phyloP scores from a whole-genome alignment of 2,329 filamentous ascomycete genomes.

The Arthroderma sp. region DNA sequence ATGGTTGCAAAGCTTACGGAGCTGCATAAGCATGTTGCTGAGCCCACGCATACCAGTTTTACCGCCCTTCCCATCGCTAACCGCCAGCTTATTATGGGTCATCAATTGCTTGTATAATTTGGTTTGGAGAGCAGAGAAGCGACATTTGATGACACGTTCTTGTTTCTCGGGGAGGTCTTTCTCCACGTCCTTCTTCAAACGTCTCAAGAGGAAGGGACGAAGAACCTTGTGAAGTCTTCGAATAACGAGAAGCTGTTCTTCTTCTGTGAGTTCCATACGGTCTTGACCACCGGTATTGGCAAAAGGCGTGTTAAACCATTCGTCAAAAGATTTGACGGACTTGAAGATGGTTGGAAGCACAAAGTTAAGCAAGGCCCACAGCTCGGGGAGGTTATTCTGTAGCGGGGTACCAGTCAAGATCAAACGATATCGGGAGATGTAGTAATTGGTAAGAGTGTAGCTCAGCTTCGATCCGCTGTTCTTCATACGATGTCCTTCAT shows the following conservation, averaged over 20 bases:
- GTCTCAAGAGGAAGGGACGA: conserved; percentile 89
- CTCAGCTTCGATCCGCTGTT: conserved; percentile 93
- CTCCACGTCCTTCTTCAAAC: conserved; percentile 98
- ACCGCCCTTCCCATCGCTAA: conserved; percentile 88
- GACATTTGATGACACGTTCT: conserved; percentile 98
- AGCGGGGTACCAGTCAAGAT: conserved; percentile 95
- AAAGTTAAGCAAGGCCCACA: conserved; percentile 98
- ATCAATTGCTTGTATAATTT: conserved; percentile 97
- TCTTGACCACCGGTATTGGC: conserved; percentile 96
- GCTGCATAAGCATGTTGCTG: conserved; percentile 99
- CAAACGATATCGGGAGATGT: conserved; percentile 83
- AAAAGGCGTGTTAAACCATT: conserved; percentile 99
- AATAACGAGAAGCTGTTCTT: conserved; percentile 98
- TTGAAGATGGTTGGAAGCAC: conserved; percentile 98
- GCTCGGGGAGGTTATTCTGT: conserved; percentile 89
- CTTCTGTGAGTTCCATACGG: conserved; percentile 98
- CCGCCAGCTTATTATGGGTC: conserved; percentile 84
- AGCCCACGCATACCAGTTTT: conserved; percentile 88
- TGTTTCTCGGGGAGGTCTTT: conserved; percentile 98
- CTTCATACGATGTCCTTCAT: conserved; percentile 99
- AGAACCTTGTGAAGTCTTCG: conserved; percentile 95
- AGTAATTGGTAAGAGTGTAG: conserved; percentile 88
- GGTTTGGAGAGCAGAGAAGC: conserved; percentile 85
- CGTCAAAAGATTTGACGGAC: conserved; percentile 94
- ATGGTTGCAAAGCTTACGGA: conserved; percentile 97